Evolutionary conservation across 2,329 filamentous ascomycete genomes (phyloP).

Genomic region (Botrytis pseudocinerea): DNA sequence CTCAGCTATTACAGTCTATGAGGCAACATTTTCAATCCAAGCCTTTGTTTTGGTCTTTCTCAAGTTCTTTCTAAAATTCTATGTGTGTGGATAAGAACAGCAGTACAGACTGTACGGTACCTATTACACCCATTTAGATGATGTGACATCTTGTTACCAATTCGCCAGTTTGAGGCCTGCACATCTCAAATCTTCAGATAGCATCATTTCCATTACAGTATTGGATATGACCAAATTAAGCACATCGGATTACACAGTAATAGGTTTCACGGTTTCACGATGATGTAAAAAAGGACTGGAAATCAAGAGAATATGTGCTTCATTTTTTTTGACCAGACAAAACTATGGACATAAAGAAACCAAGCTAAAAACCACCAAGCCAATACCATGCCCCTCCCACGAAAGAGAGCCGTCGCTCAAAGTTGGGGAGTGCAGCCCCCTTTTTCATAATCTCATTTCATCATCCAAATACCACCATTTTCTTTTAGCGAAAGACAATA

Average conservation of each 20-base stretch:
- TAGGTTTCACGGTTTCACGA: not conserved
- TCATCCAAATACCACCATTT: conserved; percentile 3
- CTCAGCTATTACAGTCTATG: not conserved
- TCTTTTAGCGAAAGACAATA: conserved; percentile 4
- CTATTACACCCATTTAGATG: not conserved
- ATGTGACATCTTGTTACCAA: not conserved
- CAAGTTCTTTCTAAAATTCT: not conserved
- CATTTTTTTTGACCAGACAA: not conserved
- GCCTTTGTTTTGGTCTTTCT: not conserved
- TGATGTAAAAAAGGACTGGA: not conserved
- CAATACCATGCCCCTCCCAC: conserved; percentile 10
- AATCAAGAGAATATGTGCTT: not conserved
- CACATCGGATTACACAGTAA: not conserved
- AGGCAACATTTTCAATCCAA: not conserved
- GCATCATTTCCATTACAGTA: not conserved
- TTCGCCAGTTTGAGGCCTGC: not conserved
- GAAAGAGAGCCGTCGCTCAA: conserved; percentile 24
- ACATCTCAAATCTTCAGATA: not conserved
- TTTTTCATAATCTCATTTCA: conserved; percentile 11
- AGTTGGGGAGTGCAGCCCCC: conserved; percentile 15
- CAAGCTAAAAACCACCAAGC: conserved; percentile 8
- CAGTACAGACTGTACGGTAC: no score
- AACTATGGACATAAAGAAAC: conserved; percentile 22
- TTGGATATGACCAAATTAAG: not conserved
- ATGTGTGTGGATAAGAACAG: not conserved